These are phyloP conservation scores for Globisporangium rhizosaccharum DNA, from an alignment of 352 stramenopile species.

Conservation along the genomic window DNA sequence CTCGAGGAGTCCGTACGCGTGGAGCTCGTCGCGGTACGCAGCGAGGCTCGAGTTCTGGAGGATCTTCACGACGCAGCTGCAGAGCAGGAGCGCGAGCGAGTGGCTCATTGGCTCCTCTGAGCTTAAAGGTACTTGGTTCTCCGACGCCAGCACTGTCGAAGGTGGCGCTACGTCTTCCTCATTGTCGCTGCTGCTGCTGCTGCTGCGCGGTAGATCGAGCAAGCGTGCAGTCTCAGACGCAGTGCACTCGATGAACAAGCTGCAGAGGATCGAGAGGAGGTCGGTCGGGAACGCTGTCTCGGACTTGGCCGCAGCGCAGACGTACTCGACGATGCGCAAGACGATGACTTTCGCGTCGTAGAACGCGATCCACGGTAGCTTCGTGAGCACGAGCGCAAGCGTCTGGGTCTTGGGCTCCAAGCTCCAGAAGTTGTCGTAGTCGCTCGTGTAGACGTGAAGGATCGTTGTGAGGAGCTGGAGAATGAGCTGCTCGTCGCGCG, in stretches of 20 bases:
- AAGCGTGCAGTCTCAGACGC: slow-evolving; percentile 21
- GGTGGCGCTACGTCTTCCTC: neutral
- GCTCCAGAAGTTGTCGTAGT: slow-evolving; percentile 66
- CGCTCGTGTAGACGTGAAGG: slow-evolving; percentile 64
- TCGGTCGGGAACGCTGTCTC: slow-evolving; percentile 43
- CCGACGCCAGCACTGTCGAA: too few relatives aligned
- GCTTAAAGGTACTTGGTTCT: too few relatives aligned
- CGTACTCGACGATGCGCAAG: slow-evolving; percentile 72
- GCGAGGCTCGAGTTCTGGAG: slow-evolving; percentile 29
- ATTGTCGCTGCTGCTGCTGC: neutral
- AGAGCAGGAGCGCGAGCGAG: slow-evolving; percentile 37
- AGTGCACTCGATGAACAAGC: slow-evolving; percentile 52
- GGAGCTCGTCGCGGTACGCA: slow-evolving; percentile 43
- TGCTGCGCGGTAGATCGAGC: slow-evolving; percentile 10
- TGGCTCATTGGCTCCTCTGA: neutral
- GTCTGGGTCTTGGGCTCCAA: slow-evolving; percentile 68
- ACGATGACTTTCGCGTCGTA: slow-evolving; percentile 66
- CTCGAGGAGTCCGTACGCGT: slow-evolving; percentile 57
- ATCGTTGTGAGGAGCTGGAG: slow-evolving; percentile 60
- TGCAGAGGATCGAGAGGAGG: slow-evolving; percentile 59
- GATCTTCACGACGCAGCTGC: slow-evolving; percentile 60
- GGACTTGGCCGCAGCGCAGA: slow-evolving; percentile 46
- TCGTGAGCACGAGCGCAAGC: slow-evolving; percentile 61
- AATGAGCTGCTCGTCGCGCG: slow-evolving; percentile 38
- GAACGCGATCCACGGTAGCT: slow-evolving; percentile 44